phyloP scores from a whole-genome alignment of 345 rosid species.

The Euphorbia peplus region DNA sequence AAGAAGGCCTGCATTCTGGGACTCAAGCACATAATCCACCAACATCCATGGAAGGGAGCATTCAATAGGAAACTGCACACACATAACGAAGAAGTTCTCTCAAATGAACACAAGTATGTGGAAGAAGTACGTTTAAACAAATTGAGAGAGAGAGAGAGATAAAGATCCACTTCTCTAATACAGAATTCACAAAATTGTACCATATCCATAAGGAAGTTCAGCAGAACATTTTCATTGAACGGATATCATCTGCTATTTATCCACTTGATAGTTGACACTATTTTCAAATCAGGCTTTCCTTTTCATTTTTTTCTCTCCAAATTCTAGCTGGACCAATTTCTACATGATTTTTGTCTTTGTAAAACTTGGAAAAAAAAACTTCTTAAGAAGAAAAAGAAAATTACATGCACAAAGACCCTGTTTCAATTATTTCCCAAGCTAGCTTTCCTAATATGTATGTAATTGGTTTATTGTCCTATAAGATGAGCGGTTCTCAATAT shows the following conservation, averaged over 20 bases:
- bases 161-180: neutral
- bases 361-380: neutral
- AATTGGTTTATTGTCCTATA: neutral
- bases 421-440: neutral
- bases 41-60: constrained; percentile 99
- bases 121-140: neutral
- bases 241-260: neutral
- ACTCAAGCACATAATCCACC: constrained; percentile 82
- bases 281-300: neutral
- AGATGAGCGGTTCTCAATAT: neutral
- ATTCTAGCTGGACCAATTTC: neutral
- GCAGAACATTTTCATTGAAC: neutral
- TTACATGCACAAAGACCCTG: too few relatives aligned
- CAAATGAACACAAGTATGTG: constrained; percentile 8
- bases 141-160: neutral
- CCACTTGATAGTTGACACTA: constrained; percentile 2
- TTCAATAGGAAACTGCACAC: constrained; percentile 83
- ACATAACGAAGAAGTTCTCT: neutral
- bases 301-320: neutral
- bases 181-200: constrained; percentile 6
- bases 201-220: neutral
- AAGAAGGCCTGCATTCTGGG: constrained; percentile 75
- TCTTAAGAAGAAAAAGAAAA: neutral
- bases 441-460: neutral
- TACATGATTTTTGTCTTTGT: neutral